Percentiles rank a stretch among this genome's conserved stretches.
These are phyloP conservation scores for Vitellaria paradoxa DNA, from an alignment of 179 eudicot genomes.

Conservation along the genomic window DNA sequence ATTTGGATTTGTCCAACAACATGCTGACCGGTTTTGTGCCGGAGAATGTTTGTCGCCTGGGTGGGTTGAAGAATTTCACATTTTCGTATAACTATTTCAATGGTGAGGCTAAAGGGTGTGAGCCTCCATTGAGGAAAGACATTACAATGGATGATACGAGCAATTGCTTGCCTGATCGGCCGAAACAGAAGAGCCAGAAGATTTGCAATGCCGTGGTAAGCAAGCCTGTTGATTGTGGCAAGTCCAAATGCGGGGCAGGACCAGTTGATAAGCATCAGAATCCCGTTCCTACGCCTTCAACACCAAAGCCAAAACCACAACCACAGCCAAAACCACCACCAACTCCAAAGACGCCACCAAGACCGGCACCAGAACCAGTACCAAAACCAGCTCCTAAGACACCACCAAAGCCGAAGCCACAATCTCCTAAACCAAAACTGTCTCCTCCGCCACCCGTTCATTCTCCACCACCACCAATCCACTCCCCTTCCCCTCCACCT, in stretches of 20 bases:
- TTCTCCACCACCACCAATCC: not conserved
- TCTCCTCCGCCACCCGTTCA: not conserved
- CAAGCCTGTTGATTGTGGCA: slow-evolving; percentile 31
- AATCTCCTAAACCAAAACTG: not conserved
- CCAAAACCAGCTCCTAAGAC: too few species aligned
- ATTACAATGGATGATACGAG: slow-evolving; percentile 18
- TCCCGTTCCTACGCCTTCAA: not conserved
- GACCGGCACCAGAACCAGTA: too few species aligned
- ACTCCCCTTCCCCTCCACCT: not conserved
- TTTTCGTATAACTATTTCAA: slow-evolving; percentile 30
- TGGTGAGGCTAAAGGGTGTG: slow-evolving; percentile 25
- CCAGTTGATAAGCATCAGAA: not conserved
- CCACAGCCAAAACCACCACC: not conserved
- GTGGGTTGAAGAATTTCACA: slow-evolving; percentile 20
- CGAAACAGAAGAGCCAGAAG: slow-evolving; percentile 22
- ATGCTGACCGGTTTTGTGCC: slow-evolving; percentile 30
- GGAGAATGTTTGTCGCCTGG: slow-evolving; percentile 23
- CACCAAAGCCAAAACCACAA: too few species aligned
- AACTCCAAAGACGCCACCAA: too few species aligned
- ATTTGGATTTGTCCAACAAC: slow-evolving; percentile 25
- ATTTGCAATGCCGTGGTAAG: slow-evolving; percentile 22
- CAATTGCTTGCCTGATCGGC: slow-evolving; percentile 31
- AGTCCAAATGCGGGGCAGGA: slow-evolving; percentile 19
- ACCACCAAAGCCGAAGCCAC: too few species aligned
- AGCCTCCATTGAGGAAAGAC: slow-evolving; percentile 15